Evolutionary conservation across 2,329 filamentous ascomycete species (phyloP), one percentile per base, ranked within the genome.

Genomic region (Ciborinia camelliae): DNA sequence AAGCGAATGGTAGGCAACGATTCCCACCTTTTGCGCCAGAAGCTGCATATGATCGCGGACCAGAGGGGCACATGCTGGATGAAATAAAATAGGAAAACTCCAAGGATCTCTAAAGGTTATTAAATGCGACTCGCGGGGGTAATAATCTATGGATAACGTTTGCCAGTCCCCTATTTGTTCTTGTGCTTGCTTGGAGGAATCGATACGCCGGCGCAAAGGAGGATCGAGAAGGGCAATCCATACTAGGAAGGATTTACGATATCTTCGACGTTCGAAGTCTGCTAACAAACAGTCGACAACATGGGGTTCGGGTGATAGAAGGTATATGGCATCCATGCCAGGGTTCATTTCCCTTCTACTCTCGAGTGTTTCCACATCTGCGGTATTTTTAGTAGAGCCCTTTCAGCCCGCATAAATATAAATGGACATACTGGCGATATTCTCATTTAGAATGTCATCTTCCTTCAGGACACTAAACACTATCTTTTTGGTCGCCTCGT

Each of bases 371-470:
- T 98, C 94, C 77, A 99, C 94, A 78, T 97, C 93, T 96, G 77
- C 66, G 28, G 65, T 66, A 60, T 54, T 64, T 48, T 69, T 61
- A 69, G 66, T 48, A 66, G 50, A 51, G 61, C 18, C 50, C 59
- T 26, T 26, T 20, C 37, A 41, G 18, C 8, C 20, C 23, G n/a
- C 23, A 20, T 23, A 54, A 32, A 20, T 37, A 4, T 23, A 54
- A 32, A 20, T 37, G 4, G n/a, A 73, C 74, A 53, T 72, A 97
- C 93, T 97, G 71, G 93, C 94, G 78, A 99, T 91, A 76, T 97
- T 97, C 79, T 92, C 87, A 76, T 96, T 96, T 79, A 99, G 89
- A 71, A 99, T 96, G 74, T 97, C 92, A 85, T 99, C 94, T 81
- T 97, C 90, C 74, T 92, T 94, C 76, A 94, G 86, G 54, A 91